Evolutionary conservation across 2,329 filamentous ascomycete species (phyloP).

Genomic region (Pseudocercospora pini-densiflorae): DNA sequence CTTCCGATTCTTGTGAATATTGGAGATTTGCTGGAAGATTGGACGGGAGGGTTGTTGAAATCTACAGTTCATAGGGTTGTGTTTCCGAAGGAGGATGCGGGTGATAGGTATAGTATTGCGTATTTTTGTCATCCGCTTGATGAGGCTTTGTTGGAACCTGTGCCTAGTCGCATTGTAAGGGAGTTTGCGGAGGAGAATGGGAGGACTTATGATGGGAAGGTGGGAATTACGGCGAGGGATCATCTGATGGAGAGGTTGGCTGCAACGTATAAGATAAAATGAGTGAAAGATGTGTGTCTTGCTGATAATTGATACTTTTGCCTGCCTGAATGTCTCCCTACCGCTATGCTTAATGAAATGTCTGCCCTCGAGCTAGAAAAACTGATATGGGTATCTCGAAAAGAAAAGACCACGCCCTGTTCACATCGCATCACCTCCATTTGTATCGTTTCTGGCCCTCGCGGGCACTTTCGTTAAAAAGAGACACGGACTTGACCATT

Average conservation of each 20-base stretch:
- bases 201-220: constrained; percentile 37
- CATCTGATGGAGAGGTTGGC: constrained; percentile 62
- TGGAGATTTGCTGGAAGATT: constrained; percentile 77
- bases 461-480: background rate
- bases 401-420: background rate
- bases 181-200: constrained; percentile 40
- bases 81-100: constrained; percentile 56
- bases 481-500: background rate
- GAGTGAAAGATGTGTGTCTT: background rate
- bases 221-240: constrained; percentile 60
- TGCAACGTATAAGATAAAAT: constrained; percentile 59
- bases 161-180: constrained; percentile 58
- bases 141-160: constrained; percentile 56
- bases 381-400: background rate
- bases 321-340: constrained; percentile 28
- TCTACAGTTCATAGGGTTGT: constrained; percentile 89
- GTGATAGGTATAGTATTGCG: constrained; percentile 44
- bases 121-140: constrained; percentile 69
- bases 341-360: constrained; percentile 15
- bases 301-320: background rate
- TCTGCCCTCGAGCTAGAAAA: background rate
- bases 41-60: constrained; percentile 86
- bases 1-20: constrained; percentile 72
- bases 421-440: background rate
- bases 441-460: background rate